Percentiles rank a stretch among this genome's conserved stretches.
phyloP scores from a whole-genome alignment of 2,329 filamentous ascomycete genomes.

The Teratosphaeriaceae sp. region DNA sequence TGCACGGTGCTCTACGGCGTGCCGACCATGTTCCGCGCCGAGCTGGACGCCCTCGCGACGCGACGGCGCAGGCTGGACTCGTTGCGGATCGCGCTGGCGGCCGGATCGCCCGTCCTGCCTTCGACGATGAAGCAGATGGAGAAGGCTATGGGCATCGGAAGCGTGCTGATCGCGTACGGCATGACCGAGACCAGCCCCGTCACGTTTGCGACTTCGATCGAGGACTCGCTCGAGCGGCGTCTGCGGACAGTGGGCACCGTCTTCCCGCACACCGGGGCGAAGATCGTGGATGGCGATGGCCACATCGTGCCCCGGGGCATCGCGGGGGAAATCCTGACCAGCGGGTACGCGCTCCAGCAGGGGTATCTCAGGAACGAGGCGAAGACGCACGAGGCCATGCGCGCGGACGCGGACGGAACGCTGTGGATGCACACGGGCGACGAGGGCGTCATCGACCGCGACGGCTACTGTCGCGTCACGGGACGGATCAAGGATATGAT shows the following conservation, averaged over 20 bases:
- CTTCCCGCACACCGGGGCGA: background rate
- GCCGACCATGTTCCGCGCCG: background rate
- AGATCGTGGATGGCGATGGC: background rate
- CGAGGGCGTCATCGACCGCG: slow-evolving; percentile 43
- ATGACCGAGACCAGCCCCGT: slow-evolving; percentile 54
- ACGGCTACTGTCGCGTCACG: slow-evolving; percentile 34
- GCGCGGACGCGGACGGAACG: slow-evolving; percentile 22
- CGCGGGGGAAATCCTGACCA: slow-evolving; percentile 68
- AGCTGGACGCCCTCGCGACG: background rate
- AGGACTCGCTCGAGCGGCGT: background rate
- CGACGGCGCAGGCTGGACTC: background rate
- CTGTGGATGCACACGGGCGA: slow-evolving; percentile 62
- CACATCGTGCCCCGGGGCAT: slow-evolving; percentile 37
- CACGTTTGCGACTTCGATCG: slow-evolving; percentile 1
- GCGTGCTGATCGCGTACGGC: slow-evolving; percentile 33
- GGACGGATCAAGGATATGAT: slow-evolving; percentile 29
- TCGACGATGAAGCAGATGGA: background rate
- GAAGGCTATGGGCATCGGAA: background rate
- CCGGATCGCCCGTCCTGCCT: background rate
- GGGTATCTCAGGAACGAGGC: slow-evolving; percentile 61
- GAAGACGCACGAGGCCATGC: slow-evolving; percentile 65
- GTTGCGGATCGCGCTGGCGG: background rate
- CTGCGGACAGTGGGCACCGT: background rate
- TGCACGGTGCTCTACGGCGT: background rate
- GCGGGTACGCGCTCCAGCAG: slow-evolving; percentile 61